Evolutionary conservation across 179 eudicot species (phyloP).

Genomic region (Monotropa hypopitys): DNA sequence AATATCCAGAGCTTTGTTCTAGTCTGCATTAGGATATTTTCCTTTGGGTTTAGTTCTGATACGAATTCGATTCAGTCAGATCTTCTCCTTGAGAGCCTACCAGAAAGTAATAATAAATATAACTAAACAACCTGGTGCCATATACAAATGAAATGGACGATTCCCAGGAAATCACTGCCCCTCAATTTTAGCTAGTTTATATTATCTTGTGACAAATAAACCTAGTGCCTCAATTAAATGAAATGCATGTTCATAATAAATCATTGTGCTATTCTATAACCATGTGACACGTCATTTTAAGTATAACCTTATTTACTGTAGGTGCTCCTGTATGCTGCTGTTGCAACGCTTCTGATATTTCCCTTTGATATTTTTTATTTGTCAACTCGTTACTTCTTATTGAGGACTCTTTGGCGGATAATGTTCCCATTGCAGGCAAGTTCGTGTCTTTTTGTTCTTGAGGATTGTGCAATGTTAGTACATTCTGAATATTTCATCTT

Average conservation of each 20-base stretch:
- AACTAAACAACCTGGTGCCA: neutral
- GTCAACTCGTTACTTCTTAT: slow-evolving; percentile 74
- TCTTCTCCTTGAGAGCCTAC: neutral
- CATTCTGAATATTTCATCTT: neutral
- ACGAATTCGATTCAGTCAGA: neutral
- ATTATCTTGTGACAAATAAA: neutral
- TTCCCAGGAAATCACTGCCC: neutral
- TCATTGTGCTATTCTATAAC: neutral
- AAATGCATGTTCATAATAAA: neutral
- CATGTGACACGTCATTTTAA: neutral
- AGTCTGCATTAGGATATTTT: neutral
- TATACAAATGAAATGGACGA: neutral
- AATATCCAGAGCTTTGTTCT: neutral
- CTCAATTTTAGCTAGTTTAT: neutral
- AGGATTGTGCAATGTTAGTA: neutral
- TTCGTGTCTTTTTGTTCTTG: slow-evolving; percentile 16
- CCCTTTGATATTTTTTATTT: slow-evolving; percentile 90
- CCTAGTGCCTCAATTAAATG: neutral
- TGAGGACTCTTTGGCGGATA: slow-evolving; percentile 93
- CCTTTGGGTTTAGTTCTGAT: neutral
- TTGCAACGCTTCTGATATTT: slow-evolving; percentile 54
- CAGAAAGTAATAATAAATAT: neutral
- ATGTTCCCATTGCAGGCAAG: slow-evolving; percentile 92
- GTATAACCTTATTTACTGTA: slow-evolving; percentile 26
- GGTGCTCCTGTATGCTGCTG: slow-evolving; percentile 82